phyloP scores from a whole-genome alignment of 192 early-diverging fungal genomes.

The Backusella tuberculispora region DNA sequence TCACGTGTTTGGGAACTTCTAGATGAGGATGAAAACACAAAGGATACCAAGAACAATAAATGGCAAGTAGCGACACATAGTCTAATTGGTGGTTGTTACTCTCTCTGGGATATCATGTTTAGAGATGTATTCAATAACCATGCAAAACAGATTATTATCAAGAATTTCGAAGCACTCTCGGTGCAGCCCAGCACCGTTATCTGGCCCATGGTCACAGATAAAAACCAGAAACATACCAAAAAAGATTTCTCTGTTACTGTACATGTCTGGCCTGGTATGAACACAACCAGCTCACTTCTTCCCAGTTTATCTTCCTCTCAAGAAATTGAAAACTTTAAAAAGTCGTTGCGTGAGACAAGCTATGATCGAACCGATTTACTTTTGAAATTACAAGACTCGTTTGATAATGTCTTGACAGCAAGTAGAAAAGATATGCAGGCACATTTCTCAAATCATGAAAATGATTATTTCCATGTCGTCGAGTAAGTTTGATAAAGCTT shows the following conservation, averaged over 20 bases:
- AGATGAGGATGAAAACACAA: slow-evolving; percentile 9
- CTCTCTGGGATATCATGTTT: slow-evolving; percentile 51
- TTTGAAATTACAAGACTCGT: slow-evolving; percentile 18
- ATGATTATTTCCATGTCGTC: slow-evolving; percentile 16
- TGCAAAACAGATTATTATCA: slow-evolving; percentile 45
- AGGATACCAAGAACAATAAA: neutral
- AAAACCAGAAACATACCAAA: neutral
- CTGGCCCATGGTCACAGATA: slow-evolving; percentile 37
- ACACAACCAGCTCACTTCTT: neutral
- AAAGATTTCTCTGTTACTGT: slow-evolving; percentile 25
- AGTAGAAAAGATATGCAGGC: slow-evolving; percentile 20
- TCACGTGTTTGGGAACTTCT: slow-evolving; percentile 16
- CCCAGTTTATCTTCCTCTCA: slow-evolving; percentile 24
- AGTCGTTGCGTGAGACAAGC: slow-evolving; percentile 14
- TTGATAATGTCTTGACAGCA: slow-evolving; percentile 22
- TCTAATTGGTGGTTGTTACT: slow-evolving; percentile 41
- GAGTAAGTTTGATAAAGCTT: neutral
- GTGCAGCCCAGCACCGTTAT: slow-evolving; percentile 46
- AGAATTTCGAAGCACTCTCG: slow-evolving; percentile 39
- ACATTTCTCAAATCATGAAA: neutral
- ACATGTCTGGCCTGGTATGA: slow-evolving; percentile 33
- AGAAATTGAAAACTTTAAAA: slow-evolving; percentile 36
- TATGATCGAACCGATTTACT: slow-evolving; percentile 19
- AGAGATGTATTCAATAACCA: slow-evolving; percentile 44
- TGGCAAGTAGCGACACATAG: slow-evolving; percentile 7